Evolutionary conservation across 768 basidiomycete species (phyloP), one percentile per base, ranked within the genome.

Genomic region (Psilocybe azurescens): DNA sequence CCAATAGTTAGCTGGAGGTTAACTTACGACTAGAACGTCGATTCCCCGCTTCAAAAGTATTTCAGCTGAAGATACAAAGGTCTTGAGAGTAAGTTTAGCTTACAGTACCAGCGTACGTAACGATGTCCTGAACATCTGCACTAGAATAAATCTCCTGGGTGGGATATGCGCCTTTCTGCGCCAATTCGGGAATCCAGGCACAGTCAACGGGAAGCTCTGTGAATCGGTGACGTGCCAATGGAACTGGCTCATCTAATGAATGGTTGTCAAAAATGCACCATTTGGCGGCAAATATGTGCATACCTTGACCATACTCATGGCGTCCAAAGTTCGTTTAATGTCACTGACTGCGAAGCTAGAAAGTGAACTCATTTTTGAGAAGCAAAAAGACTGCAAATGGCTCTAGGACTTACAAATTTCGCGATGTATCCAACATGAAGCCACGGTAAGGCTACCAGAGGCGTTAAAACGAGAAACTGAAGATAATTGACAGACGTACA

Each of bases 181-280:
- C 77, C 2, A 94, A 75, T 62, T 90, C 86, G 0, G 90, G 67
- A 84, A 88, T 16, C 78, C 79, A 24, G 84, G 75, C 5, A 94
- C 75, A 29, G 79, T 75, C 10, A 94, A 79, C 0, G 93, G 91
- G 74, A 90, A 95, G 60, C 86, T 88, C 70, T 94, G 91, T 38
- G 88, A 88, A 72, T 94, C 93, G 33, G 84, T 84, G 55, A 90
- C 81, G 71, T 94, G 93, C 93, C 91, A 94, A 60, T 94, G 91
- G 67, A 94, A 86, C 7, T 81, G 82, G 71, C 86, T 93, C 64
- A 91, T 81, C 84, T 88, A 53, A 36, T 7, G 18, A 28, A 46
- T 18, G 8, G 14, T 55, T 24, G 24, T 29, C 3, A 39, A 16
- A 41, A 24, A 30, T 28, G 77, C 57, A 82, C 33, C 69, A 67